Percentiles rank a stretch among this genome's conserved stretches.
These are phyloP conservation scores for Psidium guajava DNA, from an alignment of 345 rosid species.

Conservation along the genomic window DNA sequence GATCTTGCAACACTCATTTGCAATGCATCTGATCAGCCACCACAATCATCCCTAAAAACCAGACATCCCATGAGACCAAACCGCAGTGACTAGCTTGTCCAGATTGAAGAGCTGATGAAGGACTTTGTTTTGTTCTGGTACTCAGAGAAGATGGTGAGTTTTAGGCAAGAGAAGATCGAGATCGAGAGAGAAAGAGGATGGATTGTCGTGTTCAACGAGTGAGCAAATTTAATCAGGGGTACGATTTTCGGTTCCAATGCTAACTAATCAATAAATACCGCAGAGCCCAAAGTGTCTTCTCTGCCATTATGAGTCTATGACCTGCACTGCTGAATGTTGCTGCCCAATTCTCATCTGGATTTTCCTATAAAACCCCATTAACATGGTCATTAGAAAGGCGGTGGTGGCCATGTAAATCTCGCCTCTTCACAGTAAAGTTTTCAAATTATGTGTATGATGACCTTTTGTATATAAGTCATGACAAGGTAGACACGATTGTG, in stretches of 20 bases:
- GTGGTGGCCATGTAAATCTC: neutral
- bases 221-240: neutral
- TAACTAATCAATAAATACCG: neutral
- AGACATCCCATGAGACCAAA: neutral
- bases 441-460: neutral
- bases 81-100: neutral
- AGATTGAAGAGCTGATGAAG: neutral
- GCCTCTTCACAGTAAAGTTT: neutral
- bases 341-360: neutral
- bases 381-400: neutral
- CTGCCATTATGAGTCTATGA: neutral
- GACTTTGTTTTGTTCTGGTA: neutral
- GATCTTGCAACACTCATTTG: neutral
- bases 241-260: neutral
- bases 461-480: neutral
- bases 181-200: neutral
- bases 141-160: neutral
- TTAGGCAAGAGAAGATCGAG: neutral
- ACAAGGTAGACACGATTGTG: neutral
- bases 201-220: neutral
- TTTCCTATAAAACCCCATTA: neutral
- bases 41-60: neutral
- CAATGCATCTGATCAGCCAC: neutral
- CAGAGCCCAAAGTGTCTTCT: neutral
- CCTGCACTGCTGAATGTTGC: neutral